phyloP scores from a whole-genome alignment of 2,329 filamentous ascomycete genomes.

The Arthrobotrys sinensis region DNA sequence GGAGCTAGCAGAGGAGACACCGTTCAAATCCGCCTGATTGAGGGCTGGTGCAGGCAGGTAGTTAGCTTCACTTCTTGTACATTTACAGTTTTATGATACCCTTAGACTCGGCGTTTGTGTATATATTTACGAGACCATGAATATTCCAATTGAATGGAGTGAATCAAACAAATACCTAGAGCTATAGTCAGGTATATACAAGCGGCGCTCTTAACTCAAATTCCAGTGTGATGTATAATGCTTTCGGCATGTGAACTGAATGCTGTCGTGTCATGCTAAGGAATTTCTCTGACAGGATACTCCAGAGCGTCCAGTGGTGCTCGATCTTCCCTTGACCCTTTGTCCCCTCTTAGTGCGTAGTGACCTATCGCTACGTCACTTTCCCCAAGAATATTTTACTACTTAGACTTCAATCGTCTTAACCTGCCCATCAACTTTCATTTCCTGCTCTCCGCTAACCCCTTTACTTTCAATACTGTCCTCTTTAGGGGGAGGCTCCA shows the following conservation, averaged over 20 bases:
- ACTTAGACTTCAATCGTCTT: neutral
- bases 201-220: too few species aligned
- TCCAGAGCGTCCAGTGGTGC: neutral
- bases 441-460: conserved; percentile 1
- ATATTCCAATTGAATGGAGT: neutral
- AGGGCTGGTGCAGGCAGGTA: conserved; percentile 7
- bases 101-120: conserved; percentile 14
- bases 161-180: conserved; percentile 5
- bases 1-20: conserved; percentile 49
- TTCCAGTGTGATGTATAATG: neutral
- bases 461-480: neutral
- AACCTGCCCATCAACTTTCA: neutral
- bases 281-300: too few species aligned
- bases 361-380: neutral
- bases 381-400: neutral
- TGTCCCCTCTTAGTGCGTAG: too few species aligned
- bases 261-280: too few species aligned
- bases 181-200: neutral
- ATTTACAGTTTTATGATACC: conserved; percentile 39
- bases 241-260: too few species aligned
- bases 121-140: neutral
- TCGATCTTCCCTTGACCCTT: neutral
- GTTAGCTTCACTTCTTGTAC: conserved; percentile 3
- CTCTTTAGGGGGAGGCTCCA: conserved; percentile 44
- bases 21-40: conserved; percentile 51